Evolutionary conservation across 163 green algal genomes (phyloP), one percentile per base, ranked within the genome.

Genomic region (Smithsoniella earleae): DNA sequence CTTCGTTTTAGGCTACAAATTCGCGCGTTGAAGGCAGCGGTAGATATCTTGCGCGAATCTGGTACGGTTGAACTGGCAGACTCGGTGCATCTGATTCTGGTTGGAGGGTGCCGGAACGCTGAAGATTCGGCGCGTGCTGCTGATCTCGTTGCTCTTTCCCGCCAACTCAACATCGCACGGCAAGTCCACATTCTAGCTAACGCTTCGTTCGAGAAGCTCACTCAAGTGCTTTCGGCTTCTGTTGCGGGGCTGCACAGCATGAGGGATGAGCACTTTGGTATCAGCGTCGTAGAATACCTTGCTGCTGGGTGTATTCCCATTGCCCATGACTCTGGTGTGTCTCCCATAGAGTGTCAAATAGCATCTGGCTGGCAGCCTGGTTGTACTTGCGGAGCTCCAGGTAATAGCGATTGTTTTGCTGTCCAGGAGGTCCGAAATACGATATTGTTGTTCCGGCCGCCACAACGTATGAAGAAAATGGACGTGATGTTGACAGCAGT

Each of bases 201-300:
- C 76, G 85, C 87, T 34, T 63, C 83, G 1, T 95, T 84, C 62
- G 66, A 31, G 0, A 82, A 94, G 63, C 81, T 98, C 44, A 76
- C 73, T 63, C 27, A 28, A 69, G 80, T 94, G 75, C 82, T 98
- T 62, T 88, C 82, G 20, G 84, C 81, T 0, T 90, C 94, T 2
- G 86, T 93, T 34, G 90, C 79, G 0, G 94, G 94, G 16, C 81
- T 98, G 78, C 94, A 98, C 85, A 92, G 87, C 6, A 99, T 99
- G 94, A 40, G 82, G 49, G 94, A 99, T 76, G 94, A 99, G 78
- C 94, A 99, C 88, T 99, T 99, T 86, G 94, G 94, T 66, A 99
- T 99, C 81, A 89, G 87, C 73, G 86, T 99, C n/a, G 94, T 99
- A 13, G 92, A 98, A 84, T 98, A 96, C 84, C 97, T 97, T 93